Percentiles rank a stretch among this genome's conserved stretches.
Conservation (phyloP, 176 grass and related monocot species). For the Stipa capillata region DNA sequence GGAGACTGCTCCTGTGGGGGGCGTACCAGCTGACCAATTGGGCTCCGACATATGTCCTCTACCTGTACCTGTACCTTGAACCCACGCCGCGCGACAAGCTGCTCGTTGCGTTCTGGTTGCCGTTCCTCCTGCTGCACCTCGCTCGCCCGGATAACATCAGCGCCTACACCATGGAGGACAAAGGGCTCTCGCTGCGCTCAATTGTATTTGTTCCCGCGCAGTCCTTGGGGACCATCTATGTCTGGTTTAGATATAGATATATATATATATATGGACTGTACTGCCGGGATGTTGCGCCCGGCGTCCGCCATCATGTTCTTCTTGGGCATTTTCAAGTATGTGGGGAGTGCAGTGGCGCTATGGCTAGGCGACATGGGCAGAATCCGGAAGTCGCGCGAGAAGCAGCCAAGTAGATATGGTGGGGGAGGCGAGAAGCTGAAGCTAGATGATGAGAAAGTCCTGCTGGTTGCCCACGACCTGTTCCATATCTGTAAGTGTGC, state of each 20-base stretch:
- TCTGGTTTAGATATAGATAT: background rate
- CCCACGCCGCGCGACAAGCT: background rate
- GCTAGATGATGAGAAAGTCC: too few relatives aligned
- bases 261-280: background rate
- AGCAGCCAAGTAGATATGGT: background rate
- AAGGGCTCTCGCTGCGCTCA: background rate
- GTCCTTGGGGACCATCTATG: background rate
- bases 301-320: background rate
- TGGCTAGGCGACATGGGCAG: background rate
- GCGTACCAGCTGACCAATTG: background rate
- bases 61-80: background rate
- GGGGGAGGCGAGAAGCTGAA: too few relatives aligned
- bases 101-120: background rate
- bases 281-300: background rate
- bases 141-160: background rate
- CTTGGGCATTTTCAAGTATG: background rate
- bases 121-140: background rate
- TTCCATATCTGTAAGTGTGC: background rate
- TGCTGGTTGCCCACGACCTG: background rate
- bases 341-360: background rate
- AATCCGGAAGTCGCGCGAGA: background rate
- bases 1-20: background rate
- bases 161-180: background rate
- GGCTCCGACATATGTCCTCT: background rate
- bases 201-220: background rate